A percentile compares a stretch with the other conserved stretches of the same genome.
phyloP scores from a whole-genome alignment of 2,329 filamentous ascomycete species.

The Uncinocarpus reesii region DNA sequence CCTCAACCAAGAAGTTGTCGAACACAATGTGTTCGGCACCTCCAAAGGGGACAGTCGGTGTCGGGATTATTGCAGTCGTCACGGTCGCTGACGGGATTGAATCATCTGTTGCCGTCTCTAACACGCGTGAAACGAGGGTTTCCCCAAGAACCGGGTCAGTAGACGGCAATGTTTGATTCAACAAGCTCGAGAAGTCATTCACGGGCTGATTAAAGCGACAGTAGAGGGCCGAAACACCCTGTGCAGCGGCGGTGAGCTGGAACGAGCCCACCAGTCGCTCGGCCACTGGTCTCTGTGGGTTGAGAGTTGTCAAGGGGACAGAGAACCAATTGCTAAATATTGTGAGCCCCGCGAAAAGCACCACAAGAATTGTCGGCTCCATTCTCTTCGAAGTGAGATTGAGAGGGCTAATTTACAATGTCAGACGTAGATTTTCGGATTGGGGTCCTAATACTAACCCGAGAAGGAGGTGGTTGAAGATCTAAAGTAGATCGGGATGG shows the following conservation, averaged over 20 bases:
- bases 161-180: constrained; percentile 5
- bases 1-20: constrained; percentile 3
- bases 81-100: not conserved
- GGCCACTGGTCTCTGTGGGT: constrained; percentile 15
- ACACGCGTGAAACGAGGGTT: not conserved
- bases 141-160: not conserved
- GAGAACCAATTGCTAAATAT: constrained; percentile 19
- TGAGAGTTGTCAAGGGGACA: constrained; percentile 19
- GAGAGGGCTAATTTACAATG: too few species aligned
- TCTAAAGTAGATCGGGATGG: too few species aligned
- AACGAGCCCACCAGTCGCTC: constrained; percentile 19
- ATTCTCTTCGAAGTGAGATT: constrained; percentile 4
- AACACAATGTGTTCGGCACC: constrained; percentile 6
- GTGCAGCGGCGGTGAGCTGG: constrained; percentile 18
- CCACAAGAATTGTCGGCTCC: constrained; percentile 8
- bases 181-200: constrained; percentile 1
- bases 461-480: not conserved
- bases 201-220: constrained; percentile 5
- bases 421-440: too few species aligned
- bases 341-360: constrained; percentile 14
- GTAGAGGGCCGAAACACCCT: constrained; percentile 11
- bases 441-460: too few species aligned
- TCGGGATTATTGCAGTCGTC: constrained; percentile 1
- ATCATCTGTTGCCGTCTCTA: not conserved
- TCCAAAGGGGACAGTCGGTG: constrained; percentile 7